Conservation (phyloP, 768 basidiomycete genomes). For the Naganishia vaughanmartiniae region DNA sequence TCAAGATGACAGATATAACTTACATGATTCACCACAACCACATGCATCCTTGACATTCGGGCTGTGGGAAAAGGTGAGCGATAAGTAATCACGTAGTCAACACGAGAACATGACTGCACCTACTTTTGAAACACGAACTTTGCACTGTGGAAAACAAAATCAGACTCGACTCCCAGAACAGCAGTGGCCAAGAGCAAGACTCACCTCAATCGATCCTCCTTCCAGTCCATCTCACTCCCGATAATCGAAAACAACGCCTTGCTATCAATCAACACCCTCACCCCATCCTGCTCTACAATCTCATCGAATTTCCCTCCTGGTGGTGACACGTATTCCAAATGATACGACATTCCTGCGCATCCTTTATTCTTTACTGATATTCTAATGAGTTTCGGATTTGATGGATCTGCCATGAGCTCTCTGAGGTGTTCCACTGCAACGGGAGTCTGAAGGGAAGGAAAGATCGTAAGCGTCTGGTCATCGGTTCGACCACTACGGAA, state of each 20-base stretch:
- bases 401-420: conserved; percentile 68
- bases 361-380: conserved; percentile 97
- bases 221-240: conserved; percentile 99
- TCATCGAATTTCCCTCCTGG: conserved; percentile 87
- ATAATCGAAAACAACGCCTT: conserved; percentile 97
- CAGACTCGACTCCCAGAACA: not conserved
- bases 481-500: not conserved
- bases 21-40: conserved; percentile 91
- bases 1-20: conserved; percentile 53
- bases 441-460: conserved; percentile 62
- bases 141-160: conserved; percentile 24
- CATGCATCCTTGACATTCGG: conserved; percentile 93
- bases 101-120: not conserved
- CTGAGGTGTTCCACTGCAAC: conserved; percentile 70
- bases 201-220: conserved; percentile 72
- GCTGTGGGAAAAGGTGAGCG: conserved; percentile 74
- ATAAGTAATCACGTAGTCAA: not conserved
- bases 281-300: conserved; percentile 91
- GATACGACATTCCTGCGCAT: conserved; percentile 84
- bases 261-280: conserved; percentile 87
- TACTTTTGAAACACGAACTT: conserved; percentile 42
- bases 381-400: conserved; percentile 78
- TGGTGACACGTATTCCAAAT: conserved; percentile 79
- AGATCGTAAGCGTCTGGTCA: not conserved
- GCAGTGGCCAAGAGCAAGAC: not conserved